Conservation (phyloP, 2,329 filamentous ascomycete species). For the Leptodontidium sp. region DNA sequence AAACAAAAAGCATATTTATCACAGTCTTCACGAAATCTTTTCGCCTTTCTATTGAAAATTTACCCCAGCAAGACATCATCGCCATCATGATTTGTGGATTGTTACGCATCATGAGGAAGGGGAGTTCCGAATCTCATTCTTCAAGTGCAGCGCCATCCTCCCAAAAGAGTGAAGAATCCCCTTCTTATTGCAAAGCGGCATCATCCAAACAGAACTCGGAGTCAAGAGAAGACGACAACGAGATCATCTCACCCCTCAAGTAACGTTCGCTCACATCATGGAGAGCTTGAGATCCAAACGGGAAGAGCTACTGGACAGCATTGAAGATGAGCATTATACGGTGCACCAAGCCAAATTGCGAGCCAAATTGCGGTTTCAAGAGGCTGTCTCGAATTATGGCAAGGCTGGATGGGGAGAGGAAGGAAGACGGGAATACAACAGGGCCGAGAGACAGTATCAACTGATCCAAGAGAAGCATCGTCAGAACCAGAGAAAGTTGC, state of each 20-base stretch:
- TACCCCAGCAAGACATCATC: no score
- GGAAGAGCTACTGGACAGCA: not conserved
- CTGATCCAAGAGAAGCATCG: not conserved
- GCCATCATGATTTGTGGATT: not conserved
- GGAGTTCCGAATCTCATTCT: not conserved
- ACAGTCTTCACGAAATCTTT: no score
- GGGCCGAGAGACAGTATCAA: not conserved
- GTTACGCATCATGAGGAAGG: not conserved
- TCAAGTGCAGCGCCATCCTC: not conserved
- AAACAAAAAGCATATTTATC: no score
- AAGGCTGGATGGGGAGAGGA: conserved; percentile 1
- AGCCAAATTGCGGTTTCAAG: not conserved
- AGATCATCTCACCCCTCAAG: not conserved
- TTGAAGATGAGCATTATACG: not conserved
- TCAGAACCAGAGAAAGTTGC: not conserved
- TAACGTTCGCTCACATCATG: not conserved
- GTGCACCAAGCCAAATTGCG: not conserved
- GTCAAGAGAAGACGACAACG: not conserved
- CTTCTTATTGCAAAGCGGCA: not conserved
- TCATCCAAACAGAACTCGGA: not conserved
- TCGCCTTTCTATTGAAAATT: no score
- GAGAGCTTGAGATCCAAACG: not conserved
- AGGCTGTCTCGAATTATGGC: not conserved
- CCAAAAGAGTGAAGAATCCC: not conserved
- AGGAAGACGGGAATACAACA: not conserved